Evolutionary conservation across 1,284 basidiomycete genomes (phyloP), one percentile per base, ranked within the genome.

Genomic region (Tausonia pullulans): DNA sequence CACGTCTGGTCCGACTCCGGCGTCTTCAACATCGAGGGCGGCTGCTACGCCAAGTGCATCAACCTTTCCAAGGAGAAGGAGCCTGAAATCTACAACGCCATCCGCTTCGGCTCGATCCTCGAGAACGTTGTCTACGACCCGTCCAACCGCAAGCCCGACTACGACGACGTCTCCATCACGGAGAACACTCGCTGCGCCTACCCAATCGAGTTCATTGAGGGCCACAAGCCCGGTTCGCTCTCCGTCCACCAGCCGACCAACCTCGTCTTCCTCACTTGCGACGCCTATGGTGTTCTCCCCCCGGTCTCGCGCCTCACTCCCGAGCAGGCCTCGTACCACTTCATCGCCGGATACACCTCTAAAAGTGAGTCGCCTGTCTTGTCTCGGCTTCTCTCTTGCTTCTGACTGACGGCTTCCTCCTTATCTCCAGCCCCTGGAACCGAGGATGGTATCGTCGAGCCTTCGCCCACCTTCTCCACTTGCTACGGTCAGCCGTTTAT

Each of bases 21-120:
- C 77, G 95, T 99, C 68, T 98, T 98, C 86, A 98, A 98, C 84
- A 99, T 98, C 72, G 95, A 99, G 77, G 95, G 95, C 71, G 95
- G 96, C 65, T 99, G 95, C 81, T 99, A 98, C 78, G 95, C 95
- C 78, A 98, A 99, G 82, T 88, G 86, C 78, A 90, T 98, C 81
- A 96, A 96, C 81, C 86, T 99, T 70, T 61, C 60, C 49, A 54
- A 50, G 61, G 61, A 59, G 62, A 60, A 64, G 82, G 95, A 99
- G 78, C 95, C 95, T 67, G 96, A 98, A 78, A 99, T 98, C 77
- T 96, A 79, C 84, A 87, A 86, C 74, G 96, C 95, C 69, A 95
- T 99, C 79, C 84, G 85, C 71, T 98, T 88, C 76, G 96, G 95
- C 65, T 87, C 89, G 68, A 96, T 98, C 78, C 88, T 98, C 74